A percentile compares a stretch with the other conserved stretches of the same genome.
These are phyloP conservation scores for Sanghuangporus weigelae DNA, from an alignment of 1,284 basidiomycete species.

Conservation along the genomic window DNA sequence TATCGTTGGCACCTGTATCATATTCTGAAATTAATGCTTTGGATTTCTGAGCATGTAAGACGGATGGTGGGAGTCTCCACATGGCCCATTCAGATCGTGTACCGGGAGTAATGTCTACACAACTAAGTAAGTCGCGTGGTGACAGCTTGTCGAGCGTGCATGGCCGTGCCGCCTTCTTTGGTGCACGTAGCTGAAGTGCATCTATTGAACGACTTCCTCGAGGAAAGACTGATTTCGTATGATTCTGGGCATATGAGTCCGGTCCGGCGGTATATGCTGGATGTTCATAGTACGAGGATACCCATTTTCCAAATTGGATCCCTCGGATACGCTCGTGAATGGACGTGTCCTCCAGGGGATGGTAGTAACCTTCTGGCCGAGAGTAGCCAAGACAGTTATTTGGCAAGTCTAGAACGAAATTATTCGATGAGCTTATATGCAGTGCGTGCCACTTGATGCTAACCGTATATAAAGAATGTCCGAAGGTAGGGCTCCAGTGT, in stretches of 20 bases:
- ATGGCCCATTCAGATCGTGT: conserved; percentile 7
- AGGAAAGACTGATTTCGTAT: background rate
- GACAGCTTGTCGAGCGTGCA: conserved; percentile 10
- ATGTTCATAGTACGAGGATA: conserved; percentile 11
- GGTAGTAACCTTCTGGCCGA: conserved; percentile 10
- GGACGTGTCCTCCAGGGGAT: conserved; percentile 7
- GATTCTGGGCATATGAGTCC: background rate
- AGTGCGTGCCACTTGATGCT: background rate
- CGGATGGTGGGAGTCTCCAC: background rate
- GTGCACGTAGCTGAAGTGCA: conserved; percentile 8
- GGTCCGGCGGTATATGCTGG: conserved; percentile 2
- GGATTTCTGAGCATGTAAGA: conserved; percentile 3
- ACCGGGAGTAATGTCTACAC: conserved; percentile 7
- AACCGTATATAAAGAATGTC: conserved; percentile 15
- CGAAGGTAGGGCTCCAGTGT: conserved; percentile 7
- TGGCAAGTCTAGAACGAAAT: conserved; percentile 2
- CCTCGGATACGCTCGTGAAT: conserved; percentile 5
- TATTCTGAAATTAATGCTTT: background rate
- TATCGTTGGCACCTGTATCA: background rate
- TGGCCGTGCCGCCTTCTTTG: background rate
- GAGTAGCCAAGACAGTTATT: conserved; percentile 6
- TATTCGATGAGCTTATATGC: background rate
- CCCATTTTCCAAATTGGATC: conserved; percentile 5
- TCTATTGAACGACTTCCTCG: background rate
- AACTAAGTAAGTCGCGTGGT: background rate